Base-by-base conservation (phyloP, 1,139 yeast genomes). In the Debaryomycetaceae sp. region DNA sequence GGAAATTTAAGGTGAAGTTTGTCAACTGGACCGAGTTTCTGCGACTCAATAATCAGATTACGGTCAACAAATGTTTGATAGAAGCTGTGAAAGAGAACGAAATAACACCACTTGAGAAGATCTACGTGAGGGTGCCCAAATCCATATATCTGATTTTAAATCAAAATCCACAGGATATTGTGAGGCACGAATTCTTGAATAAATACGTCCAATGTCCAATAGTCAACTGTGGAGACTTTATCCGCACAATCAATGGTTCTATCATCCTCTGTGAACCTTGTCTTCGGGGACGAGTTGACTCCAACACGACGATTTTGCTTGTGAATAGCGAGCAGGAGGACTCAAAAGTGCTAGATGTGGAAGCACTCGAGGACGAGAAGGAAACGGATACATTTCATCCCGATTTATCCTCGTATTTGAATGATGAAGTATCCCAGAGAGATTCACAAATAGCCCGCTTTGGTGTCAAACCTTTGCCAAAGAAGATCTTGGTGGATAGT, bases 251-350 rank as follows among this genome's bases (percentile, higher is more conserved):
- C 27, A 73, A 77, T 52, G 86, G 84, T 3, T 56, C 55, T 6
- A 75, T 87, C 5, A 60, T 78, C 6, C 73, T 83, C 33, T 80
- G 90, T 58, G 95, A 86, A 52, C 95, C 96, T 0, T 73, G 81
- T 1, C 79, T 78, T 38, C 95, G 86, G 58, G 96, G 96, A 1
- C 53, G 60, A n/a, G 61, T 76, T 3, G 61, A 62, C 36, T 50
- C 50, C 1, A 55, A 56, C 6, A 81, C 89, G 0, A 68, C 68
- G 24, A 66, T 85, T n/a, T 75, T 82, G 1, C 63, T 85, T 41
- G 76, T 83, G 14, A 49, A 49, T 29, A 52, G 42, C 13, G 48
- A 43, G 6, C 43, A 39, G 31, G 45, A 45, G 13, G 45, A 37
- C 39, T 38, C 34, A 7, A 40, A 36, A 9, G 46, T 40, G 41